Base-by-base conservation (phyloP, 345 rosid genomes). In the Arabidopsis arenosa region DNA sequence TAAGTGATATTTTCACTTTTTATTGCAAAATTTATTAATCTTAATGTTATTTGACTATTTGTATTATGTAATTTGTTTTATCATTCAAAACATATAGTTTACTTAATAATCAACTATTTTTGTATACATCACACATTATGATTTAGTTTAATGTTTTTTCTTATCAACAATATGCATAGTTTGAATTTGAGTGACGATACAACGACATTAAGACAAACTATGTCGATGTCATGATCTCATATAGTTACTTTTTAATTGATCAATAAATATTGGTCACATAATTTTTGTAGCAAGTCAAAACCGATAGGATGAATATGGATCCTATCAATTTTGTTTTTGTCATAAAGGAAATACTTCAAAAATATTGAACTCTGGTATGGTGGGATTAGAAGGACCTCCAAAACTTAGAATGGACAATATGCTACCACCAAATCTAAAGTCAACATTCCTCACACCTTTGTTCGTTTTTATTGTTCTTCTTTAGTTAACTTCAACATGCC, bases 321-420 rank as follows among this genome's bases (percentile, higher is more conserved):
- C 43, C 11, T 73, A 44, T 64, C 26, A 33, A 26, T 17, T 51
- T 41, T 14, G 40, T 41, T 52, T 30, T 14, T 5, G 7, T 17
- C 35, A 53, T 70, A 43, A 39, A 68, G 5, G 47, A 66, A 52
- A 53, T 9, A 55, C 54, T 26, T 55, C 53, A 33, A 15, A 43
- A 56, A 41, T 1, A 3, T 48, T 6, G 43, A 54, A 44, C 53
- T 1, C 15, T 49, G 54, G 57, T 55, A 35, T 44, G 64, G 64
- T 64, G 56, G 39, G 58, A 65, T n/a, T 33, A 14, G 18, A 66
- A 75, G 73, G 48, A 67, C 61, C 73, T 59, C 79, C 28, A 39
- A 17, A 28, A 37, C 39, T 53, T 66, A 66, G 73, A 39, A 48
- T 75, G 73, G 79, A 36, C 72, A 65, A 74, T 40, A 66, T 66